Base-by-base conservation (phyloP, 352 stramenopile species). In the Phytophthora quininea region DNA sequence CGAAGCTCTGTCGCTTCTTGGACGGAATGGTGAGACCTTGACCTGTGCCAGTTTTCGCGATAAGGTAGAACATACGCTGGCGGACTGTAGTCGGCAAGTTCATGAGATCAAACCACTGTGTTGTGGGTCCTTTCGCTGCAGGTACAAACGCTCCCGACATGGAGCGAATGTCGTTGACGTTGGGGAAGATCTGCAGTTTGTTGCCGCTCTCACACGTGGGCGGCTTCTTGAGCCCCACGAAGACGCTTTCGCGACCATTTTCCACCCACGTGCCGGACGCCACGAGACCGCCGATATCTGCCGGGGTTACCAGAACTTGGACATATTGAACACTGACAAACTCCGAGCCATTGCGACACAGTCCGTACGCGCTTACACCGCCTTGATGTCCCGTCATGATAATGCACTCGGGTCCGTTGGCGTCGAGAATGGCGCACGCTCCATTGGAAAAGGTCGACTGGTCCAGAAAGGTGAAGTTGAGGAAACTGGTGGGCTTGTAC, bases 301-400 rank as follows among this genome's bases (percentile, higher is more conserved):
- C 73, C 3, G 73, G 68, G 7, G 73, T 77, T 27, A 69, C 64
- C n/a, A 80, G 40, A 24, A 64, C 62, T 47, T 73, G 61, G 27
- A 80, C 48, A 19, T 75, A 80, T 27, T 80, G 73, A n/a, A 80
- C 38, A 10, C 64, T 71, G 24, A 80, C 60, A 42, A 75, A 80
- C 52, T 80, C 73, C 19, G 65, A 69, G 14, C 62, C 64, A 43
- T 77, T 80, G 10, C 64, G 73, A 43, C 73, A 80, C 0, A 80
- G 40, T 24, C 68, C 73, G 31, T 80, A 80, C 5, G 73, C 57
- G 43, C 73, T 80, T n/a, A 80, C 69, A 15, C 73, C 59, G 27
- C 73, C 73, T 24, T 77, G 73, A 40, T 80, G 64, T 14, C 73
- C 73, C 8, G 73, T 80, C 68, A 80, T 77, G 27, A 80, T 38